Conservation (phyloP, 805 yeast genomes). For the Metschnikowia noctiluminum region DNA sequence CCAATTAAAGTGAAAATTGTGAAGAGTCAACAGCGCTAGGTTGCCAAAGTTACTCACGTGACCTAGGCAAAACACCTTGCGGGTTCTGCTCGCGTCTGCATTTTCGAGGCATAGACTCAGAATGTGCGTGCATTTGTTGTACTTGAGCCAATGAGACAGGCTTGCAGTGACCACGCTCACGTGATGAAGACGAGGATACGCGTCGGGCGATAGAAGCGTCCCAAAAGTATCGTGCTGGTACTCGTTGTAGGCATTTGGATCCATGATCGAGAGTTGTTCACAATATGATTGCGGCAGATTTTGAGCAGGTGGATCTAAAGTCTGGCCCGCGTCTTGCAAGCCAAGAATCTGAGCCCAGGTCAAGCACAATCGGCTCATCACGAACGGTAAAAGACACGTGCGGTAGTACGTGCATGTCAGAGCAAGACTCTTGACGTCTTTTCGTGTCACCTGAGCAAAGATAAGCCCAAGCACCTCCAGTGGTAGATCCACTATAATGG, state of each 20-base stretch:
- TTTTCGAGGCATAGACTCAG: constrained; percentile 25
- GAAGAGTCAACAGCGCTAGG: constrained; percentile 32
- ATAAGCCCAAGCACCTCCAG: constrained; percentile 13
- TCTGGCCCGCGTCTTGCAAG: background rate
- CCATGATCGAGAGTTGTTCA: constrained; percentile 10
- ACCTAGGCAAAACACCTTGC: constrained; percentile 38
- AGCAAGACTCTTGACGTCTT: constrained; percentile 12
- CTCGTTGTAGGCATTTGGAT: constrained; percentile 17
- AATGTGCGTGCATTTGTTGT: constrained; percentile 23
- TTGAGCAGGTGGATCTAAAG: background rate
- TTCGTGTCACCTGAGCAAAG: constrained; percentile 5
- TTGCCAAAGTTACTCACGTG: constrained; percentile 39
- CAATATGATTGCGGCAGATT: constrained; percentile 1
- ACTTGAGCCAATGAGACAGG: constrained; percentile 42
- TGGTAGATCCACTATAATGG: constrained; percentile 13
- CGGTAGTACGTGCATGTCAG: constrained; percentile 18
- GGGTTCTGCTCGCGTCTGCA: constrained; percentile 18
- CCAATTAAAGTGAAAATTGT: constrained; percentile 45
- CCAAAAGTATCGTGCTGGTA: constrained; percentile 30
- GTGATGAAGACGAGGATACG: constrained; percentile 22
- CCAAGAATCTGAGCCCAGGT: constrained; percentile 26
- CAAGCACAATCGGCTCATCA: constrained; percentile 23
- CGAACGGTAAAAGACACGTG: constrained; percentile 14
- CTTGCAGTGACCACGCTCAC: constrained; percentile 31
- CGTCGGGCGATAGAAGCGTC: constrained; percentile 18